Percentiles rank a stretch among this genome's conserved stretches.
Evolutionary conservation across 2,329 filamentous ascomycete genomes (phyloP).

Genomic region (Phaeophleospora eucalypticola): DNA sequence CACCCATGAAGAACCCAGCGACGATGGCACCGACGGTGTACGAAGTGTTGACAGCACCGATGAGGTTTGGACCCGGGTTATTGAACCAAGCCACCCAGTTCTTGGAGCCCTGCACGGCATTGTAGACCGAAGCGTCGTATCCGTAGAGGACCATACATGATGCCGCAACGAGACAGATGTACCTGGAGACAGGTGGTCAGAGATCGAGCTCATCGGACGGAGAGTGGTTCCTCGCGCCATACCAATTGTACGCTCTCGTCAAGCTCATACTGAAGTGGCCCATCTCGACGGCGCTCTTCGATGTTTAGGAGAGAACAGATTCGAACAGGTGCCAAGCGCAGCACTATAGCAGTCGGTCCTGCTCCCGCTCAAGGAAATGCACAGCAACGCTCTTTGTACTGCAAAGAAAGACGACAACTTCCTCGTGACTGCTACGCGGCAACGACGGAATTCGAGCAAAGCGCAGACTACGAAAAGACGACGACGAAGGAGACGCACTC

Average conservation of each 20-base stretch:
- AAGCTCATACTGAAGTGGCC: slow-evolving; percentile 1
- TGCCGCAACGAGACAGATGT: slow-evolving; percentile 65
- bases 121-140: slow-evolving; percentile 71
- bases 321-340: too few relatives aligned
- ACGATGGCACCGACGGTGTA: slow-evolving; percentile 69
- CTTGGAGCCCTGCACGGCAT: slow-evolving; percentile 63
- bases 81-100: slow-evolving; percentile 65
- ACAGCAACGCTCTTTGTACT: too few relatives aligned
- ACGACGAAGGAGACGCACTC: too few relatives aligned
- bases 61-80: slow-evolving; percentile 41
- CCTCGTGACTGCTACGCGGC: too few relatives aligned
- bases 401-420: too few relatives aligned
- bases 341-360: too few relatives aligned
- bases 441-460: too few relatives aligned
- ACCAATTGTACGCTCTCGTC: slow-evolving; percentile 8
- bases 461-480: too few relatives aligned
- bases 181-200: slow-evolving; percentile 39
- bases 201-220: neutral
- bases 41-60: slow-evolving; percentile 61
- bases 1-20: slow-evolving; percentile 65
- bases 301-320: too few relatives aligned
- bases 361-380: too few relatives aligned
- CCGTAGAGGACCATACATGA: slow-evolving; percentile 73
- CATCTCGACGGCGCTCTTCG: slow-evolving; percentile 3
- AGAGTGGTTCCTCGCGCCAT: neutral